Evolutionary conservation across 2,329 filamentous ascomycete genomes (phyloP), one percentile per base, ranked within the genome.

Genomic region (Venturia aucupariae): DNA sequence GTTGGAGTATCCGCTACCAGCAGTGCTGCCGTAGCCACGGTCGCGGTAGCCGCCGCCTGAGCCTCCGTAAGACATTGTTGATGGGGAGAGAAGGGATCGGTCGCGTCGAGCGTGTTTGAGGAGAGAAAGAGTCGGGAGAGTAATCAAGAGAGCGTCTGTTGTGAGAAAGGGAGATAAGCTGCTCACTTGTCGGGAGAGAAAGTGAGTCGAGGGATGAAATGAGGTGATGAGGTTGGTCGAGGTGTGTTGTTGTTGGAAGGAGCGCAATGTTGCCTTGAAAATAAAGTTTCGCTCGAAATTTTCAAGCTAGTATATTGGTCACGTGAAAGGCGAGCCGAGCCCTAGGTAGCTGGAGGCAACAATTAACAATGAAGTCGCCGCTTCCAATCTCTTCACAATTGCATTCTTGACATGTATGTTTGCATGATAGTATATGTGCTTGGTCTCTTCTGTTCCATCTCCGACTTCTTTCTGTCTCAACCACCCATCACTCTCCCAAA

Each of bases 1-100:
- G 73, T 82, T 81, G 64, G 79, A 80, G 72, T 84, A 81, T 68
- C 81, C 80, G 68, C 77, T 77, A 69, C 76, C 70, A 64, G 73
- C 72, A 65, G 74, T 74, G 69, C 75, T 72, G 63, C 75, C 75
- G 67, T 78, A 74, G 65, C 78, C 78, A 68, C 81, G 80, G 67
- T 80, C 77, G 68, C 78, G 75, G 68, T 70, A 72, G 62, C 79
- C 75, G 65, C 80, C 82, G 66, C 73, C 71, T 67, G 72, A 71
- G 64, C 75, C 73, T 72, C 85, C 82, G 84, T 90, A 89, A 78
- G 88, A 90, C 88, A 90, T 90, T 74, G 41, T 64, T 38, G 44
- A 19, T 60, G 15, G 62, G 19, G 61, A 66, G 64, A 67, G 68
- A 67, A 68, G 27, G 69, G 35, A 44, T 60, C 6, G 35, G 59